These are phyloP conservation scores for Closterium sp. DNA, from an alignment of 139 green algal species.

Conservation along the genomic window DNA sequence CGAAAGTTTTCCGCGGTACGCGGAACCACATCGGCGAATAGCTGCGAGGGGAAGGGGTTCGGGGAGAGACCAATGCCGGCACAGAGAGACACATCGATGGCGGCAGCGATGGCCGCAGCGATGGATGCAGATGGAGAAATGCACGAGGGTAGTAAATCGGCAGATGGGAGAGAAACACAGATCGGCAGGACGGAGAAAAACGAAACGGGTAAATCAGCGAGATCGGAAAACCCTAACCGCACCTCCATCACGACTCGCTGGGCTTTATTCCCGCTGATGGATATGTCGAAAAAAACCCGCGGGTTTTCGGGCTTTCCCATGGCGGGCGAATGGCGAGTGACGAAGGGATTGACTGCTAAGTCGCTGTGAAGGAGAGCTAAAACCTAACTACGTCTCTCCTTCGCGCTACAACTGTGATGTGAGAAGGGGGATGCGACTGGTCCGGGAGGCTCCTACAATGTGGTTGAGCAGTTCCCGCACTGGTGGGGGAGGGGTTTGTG, in stretches of 20 bases:
- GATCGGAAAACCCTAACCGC: neutral
- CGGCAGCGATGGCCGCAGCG: too few species aligned
- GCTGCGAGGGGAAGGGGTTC: neutral
- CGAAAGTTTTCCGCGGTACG: conserved; percentile 44
- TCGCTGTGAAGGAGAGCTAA: too few species aligned
- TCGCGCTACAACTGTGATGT: too few species aligned
- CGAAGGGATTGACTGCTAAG: too few species aligned
- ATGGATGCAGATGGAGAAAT: neutral
- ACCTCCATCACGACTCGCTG: conserved; percentile 64
- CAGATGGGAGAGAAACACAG: neutral
- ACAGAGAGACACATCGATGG: too few species aligned
- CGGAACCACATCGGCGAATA: conserved; percentile 36
- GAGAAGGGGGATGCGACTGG: too few species aligned
- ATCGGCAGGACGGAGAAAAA: neutral
- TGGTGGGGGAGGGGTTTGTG: too few species aligned
- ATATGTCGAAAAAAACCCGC: conserved; percentile 63
- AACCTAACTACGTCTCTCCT: too few species aligned
- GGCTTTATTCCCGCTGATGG: conserved; percentile 51
- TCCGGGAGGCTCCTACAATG: too few species aligned
- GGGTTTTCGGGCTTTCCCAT: conserved; percentile 43
- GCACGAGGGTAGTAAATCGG: too few species aligned
- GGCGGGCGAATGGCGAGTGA: too few species aligned
- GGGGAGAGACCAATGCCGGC: neutral
- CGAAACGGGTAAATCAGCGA: neutral
- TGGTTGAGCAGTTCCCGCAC: too few species aligned